Conservation (phyloP, 148 eudicot genomes). For the Camellia granthamiana region DNA sequence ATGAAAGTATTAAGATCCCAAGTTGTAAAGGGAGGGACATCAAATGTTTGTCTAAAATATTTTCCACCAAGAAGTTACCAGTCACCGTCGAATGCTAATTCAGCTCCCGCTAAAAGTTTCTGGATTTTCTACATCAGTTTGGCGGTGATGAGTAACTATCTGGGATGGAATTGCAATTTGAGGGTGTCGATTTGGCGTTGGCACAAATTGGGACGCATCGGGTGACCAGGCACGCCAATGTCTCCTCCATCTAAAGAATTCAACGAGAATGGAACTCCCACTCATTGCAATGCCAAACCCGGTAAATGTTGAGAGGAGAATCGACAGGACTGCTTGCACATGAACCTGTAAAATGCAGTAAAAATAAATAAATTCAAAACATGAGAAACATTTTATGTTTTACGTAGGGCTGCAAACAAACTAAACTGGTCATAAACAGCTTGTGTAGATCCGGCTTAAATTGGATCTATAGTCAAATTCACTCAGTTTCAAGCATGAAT, state of each 20-base stretch:
- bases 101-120: slow-evolving; percentile 45
- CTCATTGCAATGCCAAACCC: slow-evolving; percentile 88
- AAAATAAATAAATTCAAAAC: background rate
- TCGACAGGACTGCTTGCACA: slow-evolving; percentile 66
- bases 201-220: slow-evolving; percentile 17
- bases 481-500: too few relatives aligned
- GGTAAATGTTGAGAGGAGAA: slow-evolving; percentile 72
- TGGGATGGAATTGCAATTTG: slow-evolving; percentile 21
- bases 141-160: slow-evolving; percentile 22
- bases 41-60: background rate
- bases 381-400: background rate
- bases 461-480: too few relatives aligned
- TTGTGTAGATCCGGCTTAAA: background rate
- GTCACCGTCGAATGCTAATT: slow-evolving; percentile 5
- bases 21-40: background rate
- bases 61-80: slow-evolving; percentile 6
- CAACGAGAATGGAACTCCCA: slow-evolving; percentile 57
- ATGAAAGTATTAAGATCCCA: background rate
- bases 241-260: slow-evolving; percentile 51
- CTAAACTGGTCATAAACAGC: background rate
- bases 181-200: slow-evolving; percentile 13
- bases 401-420: too few relatives aligned
- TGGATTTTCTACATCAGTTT: slow-evolving; percentile 28
- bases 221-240: slow-evolving; percentile 21
- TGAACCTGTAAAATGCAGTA: slow-evolving; percentile 47